Conservation (phyloP, 2,329 filamentous ascomycete genomes). For the Sphaerulina populicola region DNA sequence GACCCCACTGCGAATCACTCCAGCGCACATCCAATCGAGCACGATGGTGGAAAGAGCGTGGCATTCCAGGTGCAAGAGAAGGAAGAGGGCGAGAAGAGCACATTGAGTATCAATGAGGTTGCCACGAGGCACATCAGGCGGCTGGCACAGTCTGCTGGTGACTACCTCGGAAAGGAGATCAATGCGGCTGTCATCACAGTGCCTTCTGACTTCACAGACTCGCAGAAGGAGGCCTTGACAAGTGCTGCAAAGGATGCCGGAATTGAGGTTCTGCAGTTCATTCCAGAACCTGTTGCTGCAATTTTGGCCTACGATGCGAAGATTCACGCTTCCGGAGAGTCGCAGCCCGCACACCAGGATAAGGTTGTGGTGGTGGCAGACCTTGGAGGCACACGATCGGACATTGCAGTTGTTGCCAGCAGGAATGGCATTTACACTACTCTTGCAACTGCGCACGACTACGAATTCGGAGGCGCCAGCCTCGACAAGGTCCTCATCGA, state of each 20-base stretch:
- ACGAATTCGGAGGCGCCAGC: conserved; percentile 77
- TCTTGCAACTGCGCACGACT: conserved; percentile 88
- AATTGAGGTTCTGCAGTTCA: conserved; percentile 84
- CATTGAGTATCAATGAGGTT: conserved; percentile 68
- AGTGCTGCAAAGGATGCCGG: conserved; percentile 71
- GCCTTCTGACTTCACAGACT: conserved; percentile 84
- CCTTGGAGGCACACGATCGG: conserved; percentile 83
- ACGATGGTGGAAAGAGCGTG: conserved; percentile 52
- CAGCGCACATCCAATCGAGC: conserved; percentile 78
- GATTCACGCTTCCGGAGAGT: conserved; percentile 40
- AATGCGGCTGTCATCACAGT: conserved; percentile 92
- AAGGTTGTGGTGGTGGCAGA: conserved; percentile 90
- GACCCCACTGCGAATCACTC: conserved; percentile 92
- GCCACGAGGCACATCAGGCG: conserved; percentile 77
- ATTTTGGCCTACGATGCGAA: conserved; percentile 80
- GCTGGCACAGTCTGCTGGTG: conserved; percentile 72
- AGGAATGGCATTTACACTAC: conserved; percentile 94
- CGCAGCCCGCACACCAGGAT: conserved; percentile 65
- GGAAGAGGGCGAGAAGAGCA: conserved; percentile 50
- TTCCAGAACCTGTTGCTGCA: conserved; percentile 82
- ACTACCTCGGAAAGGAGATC: conserved; percentile 87
- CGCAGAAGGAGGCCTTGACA: conserved; percentile 72
- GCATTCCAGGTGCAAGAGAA: conserved; percentile 74
- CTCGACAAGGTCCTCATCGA: conserved; percentile 89
- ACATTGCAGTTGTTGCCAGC: conserved; percentile 82